These are phyloP conservation scores for Eragrostis curvula DNA, from an alignment of 176 grass and related monocot genomes.

Conservation along the genomic window DNA sequence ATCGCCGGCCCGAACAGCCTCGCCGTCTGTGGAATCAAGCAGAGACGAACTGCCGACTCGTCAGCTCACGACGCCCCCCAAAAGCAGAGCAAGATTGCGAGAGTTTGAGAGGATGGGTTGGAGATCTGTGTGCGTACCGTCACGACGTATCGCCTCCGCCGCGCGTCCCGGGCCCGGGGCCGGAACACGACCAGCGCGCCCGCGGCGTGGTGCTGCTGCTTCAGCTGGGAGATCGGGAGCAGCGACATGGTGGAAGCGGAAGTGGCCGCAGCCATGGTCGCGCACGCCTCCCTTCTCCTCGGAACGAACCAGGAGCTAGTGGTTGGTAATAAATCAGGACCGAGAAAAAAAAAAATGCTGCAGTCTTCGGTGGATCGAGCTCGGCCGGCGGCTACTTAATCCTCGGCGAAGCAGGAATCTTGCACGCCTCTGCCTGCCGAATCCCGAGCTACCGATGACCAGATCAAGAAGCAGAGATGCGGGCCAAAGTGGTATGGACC, in stretches of 20 bases:
- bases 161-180: background rate
- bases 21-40: conserved; percentile 46
- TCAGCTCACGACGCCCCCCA: background rate
- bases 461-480: background rate
- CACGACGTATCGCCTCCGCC: conserved; percentile 39
- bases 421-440: conserved; percentile 47
- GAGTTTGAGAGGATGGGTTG: background rate
- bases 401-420: conserved; percentile 18
- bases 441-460: background rate
- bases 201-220: conserved; percentile 40
- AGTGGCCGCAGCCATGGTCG: conserved; percentile 39
- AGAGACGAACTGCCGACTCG: background rate
- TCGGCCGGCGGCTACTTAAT: background rate
- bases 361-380: background rate
- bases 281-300: background rate
- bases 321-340: background rate
- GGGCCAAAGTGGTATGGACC: background rate
- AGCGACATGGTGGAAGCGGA: conserved; percentile 53
- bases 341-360: background rate
- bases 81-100: background rate
- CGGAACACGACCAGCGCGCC: conserved; percentile 38
- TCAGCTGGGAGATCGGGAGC: conserved; percentile 59
- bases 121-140: conserved; percentile 40
- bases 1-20: conserved; percentile 90
- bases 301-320: background rate